Conservation (phyloP, 495 filamentous ascomycete species). For the Trichocladium uniseriatum region DNA sequence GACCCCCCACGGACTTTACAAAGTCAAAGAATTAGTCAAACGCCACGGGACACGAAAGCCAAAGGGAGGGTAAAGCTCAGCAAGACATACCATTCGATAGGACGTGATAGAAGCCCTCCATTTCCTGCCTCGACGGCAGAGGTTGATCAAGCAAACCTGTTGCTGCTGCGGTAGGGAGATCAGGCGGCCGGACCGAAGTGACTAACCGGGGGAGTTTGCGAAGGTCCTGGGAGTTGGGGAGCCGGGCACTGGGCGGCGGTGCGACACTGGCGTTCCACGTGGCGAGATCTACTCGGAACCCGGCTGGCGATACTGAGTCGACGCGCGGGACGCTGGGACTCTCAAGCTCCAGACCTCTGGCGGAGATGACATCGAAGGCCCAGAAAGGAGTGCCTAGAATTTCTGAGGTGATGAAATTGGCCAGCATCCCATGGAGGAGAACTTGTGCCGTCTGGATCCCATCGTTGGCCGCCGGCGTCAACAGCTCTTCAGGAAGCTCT, state of each 20-base stretch:
- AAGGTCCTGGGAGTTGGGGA: not conserved
- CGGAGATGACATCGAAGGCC: slow-evolving; percentile 12
- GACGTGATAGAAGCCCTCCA: slow-evolving; percentile 8
- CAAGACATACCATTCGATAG: slow-evolving; percentile 5
- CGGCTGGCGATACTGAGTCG: slow-evolving; percentile 1
- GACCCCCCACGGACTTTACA: slow-evolving; percentile 5
- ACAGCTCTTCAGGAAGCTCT: slow-evolving; percentile 8
- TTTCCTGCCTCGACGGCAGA: slow-evolving; percentile 1
- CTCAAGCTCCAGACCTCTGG: slow-evolving; percentile 1
- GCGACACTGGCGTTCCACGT: not conserved
- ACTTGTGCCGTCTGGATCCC: not conserved
- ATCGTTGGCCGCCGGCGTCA: not conserved
- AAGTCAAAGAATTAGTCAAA: not conserved
- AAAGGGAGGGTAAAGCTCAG: too few species aligned
- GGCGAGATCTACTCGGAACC: slow-evolving; percentile 12
- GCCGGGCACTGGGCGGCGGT: not conserved
- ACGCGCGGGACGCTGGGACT: slow-evolving; percentile 5
- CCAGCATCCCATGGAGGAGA: slow-evolving; percentile 16
- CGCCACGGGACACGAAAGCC: too few species aligned
- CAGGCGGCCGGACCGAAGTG: not conserved
- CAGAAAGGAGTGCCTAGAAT: slow-evolving; percentile 13
- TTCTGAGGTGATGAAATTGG: slow-evolving; percentile 16
- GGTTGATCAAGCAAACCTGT: not conserved
- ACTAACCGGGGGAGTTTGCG: not conserved
- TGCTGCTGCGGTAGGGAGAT: not conserved